Evolutionary conservation across 2,329 filamentous ascomycete genomes (phyloP).

Genomic region (Huntiella abstrusa): DNA sequence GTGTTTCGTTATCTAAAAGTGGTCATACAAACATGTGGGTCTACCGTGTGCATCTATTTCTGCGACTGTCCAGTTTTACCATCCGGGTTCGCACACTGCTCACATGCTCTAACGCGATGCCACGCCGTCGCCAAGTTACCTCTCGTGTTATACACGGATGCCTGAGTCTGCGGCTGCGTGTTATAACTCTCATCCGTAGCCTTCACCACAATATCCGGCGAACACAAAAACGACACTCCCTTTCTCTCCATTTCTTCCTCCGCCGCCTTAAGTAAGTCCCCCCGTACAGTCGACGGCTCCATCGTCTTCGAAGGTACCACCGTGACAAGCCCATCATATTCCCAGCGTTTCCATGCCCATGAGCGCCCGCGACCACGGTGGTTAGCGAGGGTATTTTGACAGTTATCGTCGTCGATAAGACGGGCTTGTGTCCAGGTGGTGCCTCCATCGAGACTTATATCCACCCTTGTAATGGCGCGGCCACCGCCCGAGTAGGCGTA

Average conservation of each 20-base stretch:
- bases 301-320: background rate
- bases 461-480: constrained; percentile 45
- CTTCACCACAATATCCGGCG: constrained; percentile 38
- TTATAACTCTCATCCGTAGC: constrained; percentile 49
- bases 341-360: constrained; percentile 50
- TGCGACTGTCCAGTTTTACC: no score
- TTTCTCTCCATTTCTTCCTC: background rate
- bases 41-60: no score
- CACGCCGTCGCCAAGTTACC: constrained; percentile 50
- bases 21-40: no score
- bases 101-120: constrained; percentile 34
- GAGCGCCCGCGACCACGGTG: constrained; percentile 19
- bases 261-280: background rate
- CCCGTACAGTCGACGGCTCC: constrained; percentile 7
- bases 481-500: constrained; percentile 54
- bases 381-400: constrained; percentile 17
- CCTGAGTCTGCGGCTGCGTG: constrained; percentile 42
- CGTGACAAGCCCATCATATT: constrained; percentile 27
- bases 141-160: constrained; percentile 41
- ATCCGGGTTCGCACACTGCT: constrained; percentile 13
- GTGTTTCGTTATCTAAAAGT: no score
- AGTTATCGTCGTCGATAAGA: constrained; percentile 30
- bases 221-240: constrained; percentile 20
- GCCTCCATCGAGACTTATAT: constrained; percentile 45
- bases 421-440: constrained; percentile 44